These are phyloP conservation scores for Fennellomyces sp. DNA, from an alignment of 371 early-diverging fungal genomes.

Conservation along the genomic window DNA sequence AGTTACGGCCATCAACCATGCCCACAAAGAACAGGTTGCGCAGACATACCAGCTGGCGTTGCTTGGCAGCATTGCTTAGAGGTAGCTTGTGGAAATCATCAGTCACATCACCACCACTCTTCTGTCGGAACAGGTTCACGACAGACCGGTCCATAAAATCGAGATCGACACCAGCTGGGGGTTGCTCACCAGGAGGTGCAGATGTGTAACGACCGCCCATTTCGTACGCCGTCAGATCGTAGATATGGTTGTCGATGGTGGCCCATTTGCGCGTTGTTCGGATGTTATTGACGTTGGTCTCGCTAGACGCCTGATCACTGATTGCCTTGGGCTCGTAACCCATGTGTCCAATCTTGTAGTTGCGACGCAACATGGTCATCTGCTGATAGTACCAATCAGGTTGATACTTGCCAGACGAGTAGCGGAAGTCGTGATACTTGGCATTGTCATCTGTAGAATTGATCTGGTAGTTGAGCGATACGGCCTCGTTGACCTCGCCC, in stretches of 20 bases:
- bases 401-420: slow-evolving; percentile 34
- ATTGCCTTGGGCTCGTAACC: slow-evolving; percentile 38
- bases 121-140: slow-evolving; percentile 63
- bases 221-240: slow-evolving; percentile 65
- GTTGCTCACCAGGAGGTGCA: slow-evolving; percentile 36
- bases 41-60: slow-evolving; percentile 66
- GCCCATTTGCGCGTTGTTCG: slow-evolving; percentile 52
- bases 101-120: slow-evolving; percentile 71
- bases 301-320: slow-evolving; percentile 29
- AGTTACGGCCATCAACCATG: slow-evolving; percentile 81
- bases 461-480: slow-evolving; percentile 40
- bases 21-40: slow-evolving; percentile 88
- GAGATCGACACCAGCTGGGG: slow-evolving; percentile 52
- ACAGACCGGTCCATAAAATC: slow-evolving; percentile 56
- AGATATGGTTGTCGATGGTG: slow-evolving; percentile 60
- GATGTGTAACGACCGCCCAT: slow-evolving; percentile 36
- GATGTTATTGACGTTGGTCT: slow-evolving; percentile 30
- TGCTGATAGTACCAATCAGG: slow-evolving; percentile 54
- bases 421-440: slow-evolving; percentile 49
- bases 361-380: slow-evolving; percentile 39
- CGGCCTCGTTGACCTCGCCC: slow-evolving; percentile 29
- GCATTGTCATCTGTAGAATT: slow-evolving; percentile 47
- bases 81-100: slow-evolving; percentile 51
- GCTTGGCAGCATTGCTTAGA: slow-evolving; percentile 26
- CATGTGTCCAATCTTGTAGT: slow-evolving; percentile 48